phyloP scores from a whole-genome alignment of 768 basidiomycete species.

The Terana coerulea region DNA sequence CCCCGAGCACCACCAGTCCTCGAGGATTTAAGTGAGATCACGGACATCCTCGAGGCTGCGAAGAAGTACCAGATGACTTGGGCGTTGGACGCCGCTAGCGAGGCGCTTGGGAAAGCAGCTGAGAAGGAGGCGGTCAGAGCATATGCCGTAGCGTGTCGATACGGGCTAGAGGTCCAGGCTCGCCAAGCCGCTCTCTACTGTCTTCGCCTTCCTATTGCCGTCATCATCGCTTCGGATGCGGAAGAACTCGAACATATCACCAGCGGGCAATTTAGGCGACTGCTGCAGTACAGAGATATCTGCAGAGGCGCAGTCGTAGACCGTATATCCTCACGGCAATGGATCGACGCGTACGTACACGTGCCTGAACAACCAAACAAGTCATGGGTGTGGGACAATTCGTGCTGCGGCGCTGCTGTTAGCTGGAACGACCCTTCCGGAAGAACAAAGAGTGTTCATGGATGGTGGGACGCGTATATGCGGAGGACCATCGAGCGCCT shows the following conservation, averaged over 20 bases:
- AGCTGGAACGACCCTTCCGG: neutral
- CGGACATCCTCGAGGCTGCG: neutral
- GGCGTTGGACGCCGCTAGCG: neutral
- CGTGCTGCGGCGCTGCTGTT: too few relatives aligned
- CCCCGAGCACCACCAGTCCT: neutral
- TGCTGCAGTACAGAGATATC: neutral
- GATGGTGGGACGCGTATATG: neutral
- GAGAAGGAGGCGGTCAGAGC: constrained; percentile 3
- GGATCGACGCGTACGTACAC: neutral
- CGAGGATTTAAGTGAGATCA: neutral
- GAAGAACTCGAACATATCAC: neutral
- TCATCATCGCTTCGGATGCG: neutral
- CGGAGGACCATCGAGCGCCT: neutral
- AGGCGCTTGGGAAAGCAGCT: neutral
- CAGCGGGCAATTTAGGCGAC: neutral
- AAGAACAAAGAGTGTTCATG: neutral
- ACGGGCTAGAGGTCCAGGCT: constrained; percentile 52
- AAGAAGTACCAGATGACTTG: constrained; percentile 13
- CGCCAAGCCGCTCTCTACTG: constrained; percentile 43
- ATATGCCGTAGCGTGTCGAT: constrained; percentile 34
- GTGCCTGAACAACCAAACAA: too few relatives aligned
- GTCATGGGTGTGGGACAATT: too few relatives aligned
- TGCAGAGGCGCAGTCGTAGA: neutral
- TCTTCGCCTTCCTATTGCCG: neutral
- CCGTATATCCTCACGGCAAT: neutral